Percentiles rank a stretch among this genome's conserved stretches.
phyloP scores from a whole-genome alignment of 352 stramenopile species.

The Phytophthora sp. region DNA sequence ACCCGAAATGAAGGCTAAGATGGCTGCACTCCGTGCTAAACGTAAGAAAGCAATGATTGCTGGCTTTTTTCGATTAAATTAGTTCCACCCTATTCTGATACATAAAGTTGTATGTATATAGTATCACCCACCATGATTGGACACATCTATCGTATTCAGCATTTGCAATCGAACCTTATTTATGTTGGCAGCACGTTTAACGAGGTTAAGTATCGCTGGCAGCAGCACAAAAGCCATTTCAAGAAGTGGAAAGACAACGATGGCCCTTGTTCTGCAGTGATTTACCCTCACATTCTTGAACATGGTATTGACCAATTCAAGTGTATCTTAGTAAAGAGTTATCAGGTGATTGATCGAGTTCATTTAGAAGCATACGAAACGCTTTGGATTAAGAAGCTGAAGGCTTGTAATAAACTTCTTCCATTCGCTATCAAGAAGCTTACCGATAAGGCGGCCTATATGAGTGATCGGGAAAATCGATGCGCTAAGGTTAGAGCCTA shows the following conservation, averaged over 20 bases:
- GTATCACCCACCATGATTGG: conserved; percentile 4
- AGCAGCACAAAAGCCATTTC: background rate
- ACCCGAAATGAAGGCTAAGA: too few species aligned
- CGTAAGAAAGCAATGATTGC: too few species aligned
- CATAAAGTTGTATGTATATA: conserved; percentile 1
- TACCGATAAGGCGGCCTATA: background rate
- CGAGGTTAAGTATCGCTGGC: background rate
- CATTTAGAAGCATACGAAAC: conserved; percentile 5
- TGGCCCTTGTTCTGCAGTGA: background rate
- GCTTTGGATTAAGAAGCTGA: conserved; percentile 7
- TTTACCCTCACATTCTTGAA: background rate
- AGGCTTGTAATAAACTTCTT: background rate
- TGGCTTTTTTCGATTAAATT: background rate
- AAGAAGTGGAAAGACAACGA: background rate
- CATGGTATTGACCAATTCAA: conserved; percentile 1
- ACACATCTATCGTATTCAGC: conserved; percentile 5
- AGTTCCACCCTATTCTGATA: too few species aligned
- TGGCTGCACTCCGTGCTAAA: too few species aligned
- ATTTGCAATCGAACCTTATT: background rate
- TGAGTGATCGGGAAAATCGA: background rate
- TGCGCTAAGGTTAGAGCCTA: background rate
- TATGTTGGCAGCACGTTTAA: conserved; percentile 2
- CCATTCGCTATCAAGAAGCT: conserved; percentile 7
- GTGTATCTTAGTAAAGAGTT: background rate
- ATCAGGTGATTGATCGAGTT: background rate